phyloP scores from a whole-genome alignment of 352 stramenopile genomes.

The Phytopythium ostracodes region DNA sequence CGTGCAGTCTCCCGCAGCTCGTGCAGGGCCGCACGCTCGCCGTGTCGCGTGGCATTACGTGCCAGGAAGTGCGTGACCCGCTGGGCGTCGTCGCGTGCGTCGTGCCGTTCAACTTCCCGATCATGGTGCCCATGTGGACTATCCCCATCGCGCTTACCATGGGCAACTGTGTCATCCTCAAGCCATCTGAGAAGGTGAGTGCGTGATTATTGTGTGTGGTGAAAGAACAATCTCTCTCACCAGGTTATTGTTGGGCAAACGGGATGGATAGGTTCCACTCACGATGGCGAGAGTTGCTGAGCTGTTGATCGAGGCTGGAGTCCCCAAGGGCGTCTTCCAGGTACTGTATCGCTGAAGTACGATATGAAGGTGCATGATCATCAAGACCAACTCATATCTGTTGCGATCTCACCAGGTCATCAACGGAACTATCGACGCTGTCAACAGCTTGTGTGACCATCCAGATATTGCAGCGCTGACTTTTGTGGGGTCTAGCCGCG shows the following conservation, averaged over 20 bases:
- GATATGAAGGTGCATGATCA: too few relatives aligned
- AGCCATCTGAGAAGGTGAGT: constrained; percentile 95
- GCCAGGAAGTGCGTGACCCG: constrained; percentile 90
- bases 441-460: constrained; percentile 93
- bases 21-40: constrained; percentile 86
- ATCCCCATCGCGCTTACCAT: constrained; percentile 95
- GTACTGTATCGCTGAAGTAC: constrained; percentile 12
- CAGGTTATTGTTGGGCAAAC: background rate
- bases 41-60: constrained; percentile 91
- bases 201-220: background rate
- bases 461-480: constrained; percentile 85
- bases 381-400: background rate
- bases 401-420: constrained; percentile 67
- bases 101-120: constrained; percentile 97
- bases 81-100: constrained; percentile 92
- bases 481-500: constrained; percentile 94
- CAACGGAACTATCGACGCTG: constrained; percentile 88
- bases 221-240: background rate
- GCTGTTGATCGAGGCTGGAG: constrained; percentile 89
- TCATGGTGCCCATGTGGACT: constrained; percentile 99
- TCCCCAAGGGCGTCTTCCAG: constrained; percentile 94
- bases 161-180: constrained; percentile 97
- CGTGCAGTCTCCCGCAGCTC: constrained; percentile 91
- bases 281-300: constrained; percentile 90
- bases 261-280: constrained; percentile 58